Evolutionary conservation across 306 rosid species (phyloP), one percentile per base, ranked within the genome.

Genomic region (Comarum palustre): DNA sequence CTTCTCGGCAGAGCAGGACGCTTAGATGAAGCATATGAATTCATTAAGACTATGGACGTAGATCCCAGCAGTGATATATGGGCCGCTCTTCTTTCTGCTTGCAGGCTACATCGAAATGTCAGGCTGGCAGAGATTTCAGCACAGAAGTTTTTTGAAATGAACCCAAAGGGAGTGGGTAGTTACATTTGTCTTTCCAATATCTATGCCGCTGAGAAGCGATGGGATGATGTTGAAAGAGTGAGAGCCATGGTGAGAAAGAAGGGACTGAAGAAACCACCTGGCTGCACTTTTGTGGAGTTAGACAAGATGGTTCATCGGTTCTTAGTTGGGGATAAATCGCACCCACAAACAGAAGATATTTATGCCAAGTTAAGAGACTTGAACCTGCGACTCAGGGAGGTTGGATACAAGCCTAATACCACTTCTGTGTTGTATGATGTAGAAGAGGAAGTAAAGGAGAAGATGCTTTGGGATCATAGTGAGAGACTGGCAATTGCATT

Each of bases 171-270:
- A 66, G 88, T 81, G 60, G 82, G 94, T 64, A 77, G 88, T 46
- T 86, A 83, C 79, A 74, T 85, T 80, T 89, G 83, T 74, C 91
- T 85, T 76, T 89, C 95, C 76, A 83, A 89, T 82, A 74, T 87
- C 60, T 87, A 87, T 75, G 89, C 94, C 41, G 81, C 88, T 27
- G 82, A 71, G 78, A 83, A 83, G 82, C 84, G 43, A 73, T 84
- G 94, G 91, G 79, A 82, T 77, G 87, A 79, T 76, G 89, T 83
- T 68, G 86, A 85, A 72, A 83, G 73, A 46, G 76, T 89, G 78
- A 84, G 90, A 75, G 73, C 80, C 63, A 54, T 74, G 55, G 73
- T 89, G 83, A 78, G 73, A 74, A 81, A 32, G 32, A 63, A 38
- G 69, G 80, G 83, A 68, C 74, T 85, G 77, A 85, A 74, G 78